Conservation (phyloP, 148 eudicot species). For the Drosera capensis region DNA sequence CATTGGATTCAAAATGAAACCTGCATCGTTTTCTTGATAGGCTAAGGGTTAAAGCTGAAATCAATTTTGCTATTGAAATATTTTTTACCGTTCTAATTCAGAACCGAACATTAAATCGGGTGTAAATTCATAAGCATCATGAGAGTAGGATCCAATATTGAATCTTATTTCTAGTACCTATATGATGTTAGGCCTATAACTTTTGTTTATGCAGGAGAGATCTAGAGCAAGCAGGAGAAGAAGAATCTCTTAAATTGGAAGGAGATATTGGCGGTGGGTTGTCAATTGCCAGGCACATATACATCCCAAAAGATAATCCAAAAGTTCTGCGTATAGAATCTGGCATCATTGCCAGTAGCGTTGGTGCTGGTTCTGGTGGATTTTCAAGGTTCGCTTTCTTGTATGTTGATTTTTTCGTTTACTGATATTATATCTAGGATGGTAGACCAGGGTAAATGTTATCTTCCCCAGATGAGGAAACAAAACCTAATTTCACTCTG, state of each 20-base stretch:
- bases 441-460: not conserved
- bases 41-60: too few species aligned
- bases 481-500: too few species aligned
- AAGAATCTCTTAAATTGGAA: conserved; percentile 59
- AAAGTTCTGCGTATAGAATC: conserved; percentile 50
- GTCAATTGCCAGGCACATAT: conserved; percentile 42
- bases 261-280: conserved; percentile 93
- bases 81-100: too few species aligned
- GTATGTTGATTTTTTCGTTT: not conserved
- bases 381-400: conserved; percentile 57
- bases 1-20: too few species aligned
- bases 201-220: conserved; percentile 37
- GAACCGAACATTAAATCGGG: too few species aligned
- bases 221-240: conserved; percentile 88
- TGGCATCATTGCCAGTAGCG: conserved; percentile 56
- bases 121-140: too few species aligned
- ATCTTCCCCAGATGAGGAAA: not conserved
- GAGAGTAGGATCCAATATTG: too few species aligned
- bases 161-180: too few species aligned
- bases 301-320: conserved; percentile 33
- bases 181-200: not conserved
- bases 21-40: too few species aligned
- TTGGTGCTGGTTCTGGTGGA: conserved; percentile 99
- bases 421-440: not conserved
- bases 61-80: too few species aligned